Percentiles rank a stretch among this genome's conserved stretches.
These are phyloP conservation scores for Dentipellis sp. DNA, from an alignment of 768 basidiomycete genomes.

Conservation along the genomic window DNA sequence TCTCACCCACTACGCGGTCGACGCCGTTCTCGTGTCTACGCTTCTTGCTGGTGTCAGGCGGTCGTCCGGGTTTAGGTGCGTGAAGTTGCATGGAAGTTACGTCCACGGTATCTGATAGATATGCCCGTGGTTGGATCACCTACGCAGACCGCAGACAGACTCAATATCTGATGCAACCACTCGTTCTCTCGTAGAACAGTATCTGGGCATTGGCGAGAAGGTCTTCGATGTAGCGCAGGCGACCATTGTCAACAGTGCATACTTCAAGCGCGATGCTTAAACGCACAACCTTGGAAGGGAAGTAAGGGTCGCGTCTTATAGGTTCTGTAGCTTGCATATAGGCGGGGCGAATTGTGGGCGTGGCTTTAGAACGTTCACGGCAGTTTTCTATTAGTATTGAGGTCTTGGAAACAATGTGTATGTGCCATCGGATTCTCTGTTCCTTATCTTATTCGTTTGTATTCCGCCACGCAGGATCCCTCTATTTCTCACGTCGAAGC, in stretches of 20 bases:
- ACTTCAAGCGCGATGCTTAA: slow-evolving; percentile 52
- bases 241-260: slow-evolving; percentile 77
- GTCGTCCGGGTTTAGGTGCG: slow-evolving; percentile 85
- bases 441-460: too few relatives aligned
- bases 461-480: too few relatives aligned
- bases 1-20: slow-evolving; percentile 74
- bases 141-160: slow-evolving; percentile 52
- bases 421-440: too few relatives aligned
- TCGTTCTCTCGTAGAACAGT: slow-evolving; percentile 69
- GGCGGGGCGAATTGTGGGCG: too few relatives aligned
- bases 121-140: background rate
- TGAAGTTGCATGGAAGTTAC: slow-evolving; percentile 14
- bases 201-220: slow-evolving; percentile 81
- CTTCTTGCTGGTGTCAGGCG: slow-evolving; percentile 86
- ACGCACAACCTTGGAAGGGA: too few relatives aligned
- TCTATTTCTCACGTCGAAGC: too few relatives aligned
- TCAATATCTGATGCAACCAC: slow-evolving; percentile 70
- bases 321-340: too few relatives aligned
- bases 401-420: background rate
- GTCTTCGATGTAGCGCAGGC: slow-evolving; percentile 81
- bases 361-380: too few relatives aligned
- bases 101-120: too few relatives aligned
- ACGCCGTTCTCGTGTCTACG: slow-evolving; percentile 81
- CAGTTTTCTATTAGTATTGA: too few relatives aligned
- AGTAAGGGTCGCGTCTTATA: too few relatives aligned